Base-by-base conservation (phyloP, 371 early-diverging fungal genomes). In the Mucor sp. region DNA sequence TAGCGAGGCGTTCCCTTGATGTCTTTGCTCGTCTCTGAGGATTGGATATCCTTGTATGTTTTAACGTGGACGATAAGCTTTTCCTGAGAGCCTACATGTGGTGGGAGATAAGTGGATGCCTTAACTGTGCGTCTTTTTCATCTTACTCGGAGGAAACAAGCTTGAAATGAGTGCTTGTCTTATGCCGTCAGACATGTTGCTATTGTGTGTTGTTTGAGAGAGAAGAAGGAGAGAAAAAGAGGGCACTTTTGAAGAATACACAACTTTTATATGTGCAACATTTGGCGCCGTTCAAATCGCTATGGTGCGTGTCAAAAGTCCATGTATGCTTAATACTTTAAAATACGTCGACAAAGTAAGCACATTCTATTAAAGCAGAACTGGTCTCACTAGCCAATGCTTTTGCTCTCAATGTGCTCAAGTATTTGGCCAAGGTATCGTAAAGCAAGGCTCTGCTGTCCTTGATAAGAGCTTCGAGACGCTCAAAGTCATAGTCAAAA, bases 1-100 rank as follows among this genome's bases (percentile, higher is more conserved):
- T 81, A 83, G 58, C 84, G 74, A 30, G 84, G 81, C 50, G 79
- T 83, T 48, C 84, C 84, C 59, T 76, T 78, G 30, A 81, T 78
- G 28, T 79, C 74, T 35, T 70, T 69, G 37, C 60, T 63, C 8
- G 62, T 33, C 6, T 71, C 70, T 17, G 80, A 70, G 43, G 79
- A 78, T 56, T 79, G 81, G 43, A 83, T 78, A 68, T 81, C 84
- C 66, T 83, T 81, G 60, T 81, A 83, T 15, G 79, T 78, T 59
- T 83, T 83, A 33, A 83, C 72, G 69, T 83, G 81, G 28, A 79
- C 61, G 12, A 83, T 70, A 4, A 83, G 61, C 35, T 75, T 78
- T 56, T 81, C 80, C 2, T 71, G 67, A 2, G 68, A 71, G 55
- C 74, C 78, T 77, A 47, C 47, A 47, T 47, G 47, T 21, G 47